These are phyloP conservation scores for Zoysia matrella DNA, from an alignment of 202 grass and related monocot genomes.

Conservation along the genomic window DNA sequence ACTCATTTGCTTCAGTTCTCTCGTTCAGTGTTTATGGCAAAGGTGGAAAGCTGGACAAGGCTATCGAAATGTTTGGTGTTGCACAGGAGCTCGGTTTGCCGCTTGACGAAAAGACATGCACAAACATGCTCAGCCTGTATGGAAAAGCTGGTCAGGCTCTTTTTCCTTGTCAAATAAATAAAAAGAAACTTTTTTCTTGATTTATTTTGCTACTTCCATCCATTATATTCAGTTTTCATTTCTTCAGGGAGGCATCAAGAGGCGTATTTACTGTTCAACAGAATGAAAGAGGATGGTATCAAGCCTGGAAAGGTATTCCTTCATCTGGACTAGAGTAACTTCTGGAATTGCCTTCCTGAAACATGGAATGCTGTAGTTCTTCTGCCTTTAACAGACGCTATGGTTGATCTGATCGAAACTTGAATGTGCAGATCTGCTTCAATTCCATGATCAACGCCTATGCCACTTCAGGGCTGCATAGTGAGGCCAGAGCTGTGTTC, in stretches of 20 bases:
- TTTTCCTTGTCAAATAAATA: conserved; percentile 1
- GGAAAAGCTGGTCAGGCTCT: conserved; percentile 68
- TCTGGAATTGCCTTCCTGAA: neutral
- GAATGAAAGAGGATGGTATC: conserved; percentile 86
- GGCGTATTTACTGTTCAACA: conserved; percentile 63
- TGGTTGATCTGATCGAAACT: conserved; percentile 16
- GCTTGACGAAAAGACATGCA: conserved; percentile 78
- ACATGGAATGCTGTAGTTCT: conserved; percentile 1
- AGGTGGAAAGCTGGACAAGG: conserved; percentile 85
- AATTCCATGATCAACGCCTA: conserved; percentile 85
- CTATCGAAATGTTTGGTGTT: conserved; percentile 71
- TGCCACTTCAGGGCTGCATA: conserved; percentile 60
- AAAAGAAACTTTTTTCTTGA: neutral
- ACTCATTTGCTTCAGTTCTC: conserved; percentile 37
- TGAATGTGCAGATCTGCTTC: conserved; percentile 77
- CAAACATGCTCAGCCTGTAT: conserved; percentile 90
- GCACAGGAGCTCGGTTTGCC: conserved; percentile 58
- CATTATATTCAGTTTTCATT: conserved; percentile 36
- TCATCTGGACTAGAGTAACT: neutral
- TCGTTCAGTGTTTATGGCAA: conserved; percentile 83
- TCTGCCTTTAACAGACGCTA: neutral
- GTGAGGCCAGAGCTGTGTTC: conserved; percentile 59
- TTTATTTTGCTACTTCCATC: neutral
- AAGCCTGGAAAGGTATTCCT: conserved; percentile 73
- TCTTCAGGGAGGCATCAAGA: conserved; percentile 69